These are phyloP conservation scores for Aspergillus phoenicis DNA, from an alignment of 2,329 filamentous ascomycete genomes.

Conservation along the genomic window DNA sequence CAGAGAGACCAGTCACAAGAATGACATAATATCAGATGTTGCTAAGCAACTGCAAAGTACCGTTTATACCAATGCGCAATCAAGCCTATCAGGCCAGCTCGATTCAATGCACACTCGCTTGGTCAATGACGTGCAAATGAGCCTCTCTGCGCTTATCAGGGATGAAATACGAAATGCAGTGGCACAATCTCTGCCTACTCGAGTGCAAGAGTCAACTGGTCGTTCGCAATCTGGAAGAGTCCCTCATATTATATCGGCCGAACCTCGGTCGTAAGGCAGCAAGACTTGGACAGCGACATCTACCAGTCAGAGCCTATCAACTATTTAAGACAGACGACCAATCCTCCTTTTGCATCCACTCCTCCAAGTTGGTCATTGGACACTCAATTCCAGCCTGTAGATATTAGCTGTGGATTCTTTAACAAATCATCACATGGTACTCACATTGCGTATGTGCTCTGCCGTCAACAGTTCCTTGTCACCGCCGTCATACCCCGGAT, in stretches of 20 bases:
- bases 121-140: not conserved
- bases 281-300: too few relatives aligned
- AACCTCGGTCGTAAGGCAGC: too few relatives aligned
- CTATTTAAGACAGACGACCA: constrained; percentile 24
- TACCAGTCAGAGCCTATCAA: not conserved
- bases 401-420: not conserved
- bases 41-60: not conserved
- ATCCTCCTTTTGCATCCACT: constrained; percentile 32
- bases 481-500: constrained; percentile 55
- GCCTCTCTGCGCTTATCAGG: not conserved
- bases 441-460: constrained; percentile 49
- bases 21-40: not conserved
- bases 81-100: not conserved
- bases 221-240: too few relatives aligned
- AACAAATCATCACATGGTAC: constrained; percentile 8
- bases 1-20: not conserved
- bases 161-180: not conserved
- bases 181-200: not conserved
- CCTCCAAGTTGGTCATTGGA: constrained; percentile 33
- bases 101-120: not conserved
- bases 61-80: not conserved
- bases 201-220: too few relatives aligned
- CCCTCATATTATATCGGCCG: too few relatives aligned
- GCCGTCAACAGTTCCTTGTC: constrained; percentile 47
- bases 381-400: constrained; percentile 48